These are phyloP conservation scores for Plicaturopsis crispa DNA, from an alignment of 768 basidiomycete species.

Conservation along the genomic window DNA sequence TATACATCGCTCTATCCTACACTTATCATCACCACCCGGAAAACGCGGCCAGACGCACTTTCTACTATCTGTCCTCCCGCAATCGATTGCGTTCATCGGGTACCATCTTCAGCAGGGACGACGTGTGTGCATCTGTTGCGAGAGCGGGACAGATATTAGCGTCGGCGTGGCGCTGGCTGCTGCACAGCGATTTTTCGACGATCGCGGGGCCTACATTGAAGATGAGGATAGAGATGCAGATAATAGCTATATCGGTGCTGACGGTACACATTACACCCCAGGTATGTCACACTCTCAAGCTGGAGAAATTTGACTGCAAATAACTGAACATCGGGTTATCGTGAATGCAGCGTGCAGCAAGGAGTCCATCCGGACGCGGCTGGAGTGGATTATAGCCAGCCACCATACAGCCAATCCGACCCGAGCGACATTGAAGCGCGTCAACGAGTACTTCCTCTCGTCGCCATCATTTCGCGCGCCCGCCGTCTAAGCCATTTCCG, in stretches of 20 bases:
- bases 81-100: slow-evolving; percentile 37
- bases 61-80: slow-evolving; percentile 40
- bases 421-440: slow-evolving; percentile 68
- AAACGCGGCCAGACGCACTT: slow-evolving; percentile 50
- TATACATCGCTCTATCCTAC: too few species aligned
- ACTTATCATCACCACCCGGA: slow-evolving; percentile 29
- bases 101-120: slow-evolving; percentile 26
- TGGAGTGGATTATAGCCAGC: slow-evolving; percentile 83
- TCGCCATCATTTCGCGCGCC: background rate
- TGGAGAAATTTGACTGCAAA: too few species aligned
- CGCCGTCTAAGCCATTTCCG: background rate
- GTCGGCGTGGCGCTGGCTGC: slow-evolving; percentile 58
- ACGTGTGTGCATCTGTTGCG: slow-evolving; percentile 43
- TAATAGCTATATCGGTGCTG: background rate
- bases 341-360: slow-evolving; percentile 36
- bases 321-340: too few species aligned
- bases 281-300: too few species aligned
- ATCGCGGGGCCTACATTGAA: slow-evolving; percentile 30
- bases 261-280: too few species aligned
- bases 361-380: slow-evolving; percentile 54
- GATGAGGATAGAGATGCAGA: background rate
- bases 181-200: slow-evolving; percentile 51
- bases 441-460: slow-evolving; percentile 46
- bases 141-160: slow-evolving; percentile 51
- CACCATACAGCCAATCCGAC: slow-evolving; percentile 77